Percentiles rank a stretch among this genome's conserved stretches.
phyloP scores from a whole-genome alignment of 805 yeast species.

The Zygosaccharomyces rouxii region DNA sequence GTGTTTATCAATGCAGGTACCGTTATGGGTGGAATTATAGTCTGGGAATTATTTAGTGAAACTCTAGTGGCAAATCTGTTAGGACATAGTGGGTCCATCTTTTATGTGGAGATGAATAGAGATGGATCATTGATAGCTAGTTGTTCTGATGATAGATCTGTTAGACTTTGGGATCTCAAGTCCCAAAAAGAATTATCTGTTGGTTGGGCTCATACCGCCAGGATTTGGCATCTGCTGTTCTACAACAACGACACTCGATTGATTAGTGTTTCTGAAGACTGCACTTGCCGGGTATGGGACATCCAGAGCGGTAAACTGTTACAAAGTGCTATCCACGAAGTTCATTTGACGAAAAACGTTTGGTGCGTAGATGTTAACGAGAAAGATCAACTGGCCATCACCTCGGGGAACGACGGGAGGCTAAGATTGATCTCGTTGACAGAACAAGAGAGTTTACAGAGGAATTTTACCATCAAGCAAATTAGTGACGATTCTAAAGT shows the following conservation, averaged over 20 bases:
- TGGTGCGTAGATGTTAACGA: slow-evolving; percentile 72
- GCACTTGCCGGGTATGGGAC: slow-evolving; percentile 77
- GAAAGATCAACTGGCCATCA: slow-evolving; percentile 49
- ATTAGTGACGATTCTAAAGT: slow-evolving; percentile 34
- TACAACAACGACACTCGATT: slow-evolving; percentile 39
- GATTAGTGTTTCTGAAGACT: slow-evolving; percentile 80
- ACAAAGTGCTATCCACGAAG: slow-evolving; percentile 46
- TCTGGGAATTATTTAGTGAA: slow-evolving; percentile 59
- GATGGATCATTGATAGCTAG: slow-evolving; percentile 57
- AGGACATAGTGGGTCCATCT: slow-evolving; percentile 89
- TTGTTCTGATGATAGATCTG: slow-evolving; percentile 93
- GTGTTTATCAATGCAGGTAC: slow-evolving; percentile 83
- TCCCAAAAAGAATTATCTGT: slow-evolving; percentile 59
- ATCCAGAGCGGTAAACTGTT: slow-evolving; percentile 31
- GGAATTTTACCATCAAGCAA: slow-evolving; percentile 30
- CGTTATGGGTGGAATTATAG: slow-evolving; percentile 78
- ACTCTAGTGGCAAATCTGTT: slow-evolving; percentile 51
- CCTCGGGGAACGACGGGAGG: slow-evolving; percentile 95
- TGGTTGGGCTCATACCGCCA: slow-evolving; percentile 96
- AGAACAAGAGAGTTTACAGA: slow-evolving; percentile 30
- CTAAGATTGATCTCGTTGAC: slow-evolving; percentile 57
- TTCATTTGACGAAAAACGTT: slow-evolving; percentile 79
- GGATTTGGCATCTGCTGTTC: slow-evolving; percentile 82
- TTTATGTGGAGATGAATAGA: slow-evolving; percentile 63
- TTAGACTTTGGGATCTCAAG: slow-evolving; percentile 64